These are phyloP conservation scores for Fonsecaea pugnacius DNA, from an alignment of 2,329 filamentous ascomycete species.

Conservation along the genomic window DNA sequence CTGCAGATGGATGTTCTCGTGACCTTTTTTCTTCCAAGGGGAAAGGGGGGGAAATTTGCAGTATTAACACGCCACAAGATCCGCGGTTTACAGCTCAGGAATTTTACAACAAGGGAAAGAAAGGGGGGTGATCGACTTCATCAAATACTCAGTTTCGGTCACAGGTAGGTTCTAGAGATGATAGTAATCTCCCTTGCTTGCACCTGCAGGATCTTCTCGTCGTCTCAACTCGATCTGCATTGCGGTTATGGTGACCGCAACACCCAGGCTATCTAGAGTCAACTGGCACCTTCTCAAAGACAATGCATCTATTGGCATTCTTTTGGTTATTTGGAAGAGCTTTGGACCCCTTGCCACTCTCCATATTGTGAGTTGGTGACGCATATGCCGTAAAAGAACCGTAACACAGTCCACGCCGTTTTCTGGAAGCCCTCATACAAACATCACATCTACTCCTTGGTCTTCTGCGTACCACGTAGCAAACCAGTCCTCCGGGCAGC, in stretches of 20 bases:
- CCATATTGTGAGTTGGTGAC: slow-evolving; percentile 1
- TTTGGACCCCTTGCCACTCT: slow-evolving; percentile 4
- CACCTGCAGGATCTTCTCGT: slow-evolving; percentile 1
- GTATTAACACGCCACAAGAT: background rate
- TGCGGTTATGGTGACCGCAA: slow-evolving; percentile 1
- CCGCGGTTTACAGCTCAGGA: background rate
- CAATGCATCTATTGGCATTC: slow-evolving; percentile 10
- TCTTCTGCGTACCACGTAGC: slow-evolving; percentile 99
- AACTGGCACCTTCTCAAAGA: background rate
- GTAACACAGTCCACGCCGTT: slow-evolving; percentile 27
- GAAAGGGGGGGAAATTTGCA: background rate
- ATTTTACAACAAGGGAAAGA: background rate
- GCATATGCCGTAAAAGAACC: slow-evolving; percentile 10
- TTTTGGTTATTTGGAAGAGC: slow-evolving; percentile 4
- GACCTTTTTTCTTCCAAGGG: background rate
- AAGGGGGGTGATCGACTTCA: background rate
- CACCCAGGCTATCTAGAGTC: background rate
- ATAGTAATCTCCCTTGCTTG: background rate
- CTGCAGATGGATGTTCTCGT: background rate
- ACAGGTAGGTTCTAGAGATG: background rate
- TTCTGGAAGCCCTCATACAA: slow-evolving; percentile 22
- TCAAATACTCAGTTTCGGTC: background rate
- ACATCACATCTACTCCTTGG: slow-evolving; percentile 76
- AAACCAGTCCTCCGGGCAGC: slow-evolving; percentile 99
- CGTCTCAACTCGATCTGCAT: slow-evolving; percentile 13